Evolutionary conservation across 257 asterid genomes (phyloP), one percentile per base, ranked within the genome.

Genomic region (Solanum bulbocastanum): DNA sequence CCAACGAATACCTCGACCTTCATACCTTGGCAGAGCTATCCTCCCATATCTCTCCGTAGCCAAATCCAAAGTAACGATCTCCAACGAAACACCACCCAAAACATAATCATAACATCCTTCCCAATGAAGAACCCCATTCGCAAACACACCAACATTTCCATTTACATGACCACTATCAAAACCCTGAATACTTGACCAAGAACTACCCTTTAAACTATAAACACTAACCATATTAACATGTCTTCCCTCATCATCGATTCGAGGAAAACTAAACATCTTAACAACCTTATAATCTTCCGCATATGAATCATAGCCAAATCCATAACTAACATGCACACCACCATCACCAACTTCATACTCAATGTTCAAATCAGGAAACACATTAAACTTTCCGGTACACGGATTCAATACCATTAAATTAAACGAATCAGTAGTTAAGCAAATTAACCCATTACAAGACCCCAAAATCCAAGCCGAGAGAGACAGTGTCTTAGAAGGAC

Each of bases 391-490:
- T 87, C 91, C 90, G 1, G 92, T 84, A 27, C 92, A 66, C 23
- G 98, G 95, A 85, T 93, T 93, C 93, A 91, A 92, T 42, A 94
- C 27, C 27, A 89, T 60, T 71, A 93, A 62, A 10, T 88, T 83
- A 44, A 88, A 86, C 16, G 42, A n/a, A 44, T 88, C 91, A 71
- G 73, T 4, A 3, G 58, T 76, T 15, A 94, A 46, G 86, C 94
- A 93, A 52, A 93, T 37, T 84, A 94, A 81, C 14, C 96, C 98
- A 87, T 94, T 91, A 56, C 92, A 92, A 74, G 94, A 92, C 39
- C 95, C 96, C 91, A 90, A 89, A 20, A 89, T 62, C 89, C 90
- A 60, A 46, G 65, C 79, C 5, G 42, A n/a, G 11, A 44, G 79
- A 27, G 14, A 30, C 3, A 88, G 40, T 0, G 4, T 10, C 33